A percentile compares a stretch with the other conserved stretches of the same genome.
Evolutionary conservation across 2,329 filamentous ascomycete genomes (phyloP).

Genomic region (Cladosporium sphaerospermum): DNA sequence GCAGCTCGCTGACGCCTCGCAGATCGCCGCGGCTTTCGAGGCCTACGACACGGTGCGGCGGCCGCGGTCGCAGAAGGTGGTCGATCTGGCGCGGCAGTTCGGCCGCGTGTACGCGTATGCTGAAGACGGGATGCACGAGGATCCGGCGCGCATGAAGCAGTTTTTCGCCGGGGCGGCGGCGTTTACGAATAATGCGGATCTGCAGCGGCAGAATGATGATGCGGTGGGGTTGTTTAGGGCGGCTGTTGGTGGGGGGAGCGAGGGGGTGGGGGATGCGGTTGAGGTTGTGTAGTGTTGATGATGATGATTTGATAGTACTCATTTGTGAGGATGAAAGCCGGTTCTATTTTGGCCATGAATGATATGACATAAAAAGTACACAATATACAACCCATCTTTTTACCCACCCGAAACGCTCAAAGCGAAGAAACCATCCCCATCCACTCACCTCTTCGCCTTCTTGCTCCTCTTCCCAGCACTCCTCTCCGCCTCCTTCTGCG

Average conservation of each 20-base stretch:
- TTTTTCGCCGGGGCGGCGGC: slow-evolving; percentile 26
- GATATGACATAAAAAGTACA: too few species aligned
- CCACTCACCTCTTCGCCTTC: slow-evolving; percentile 21
- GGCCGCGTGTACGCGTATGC: slow-evolving; percentile 27
- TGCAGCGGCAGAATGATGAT: slow-evolving; percentile 26
- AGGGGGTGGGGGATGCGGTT: background rate
- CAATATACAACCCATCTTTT: too few species aligned
- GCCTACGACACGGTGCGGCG: slow-evolving; percentile 26
- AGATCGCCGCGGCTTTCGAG: slow-evolving; percentile 21
- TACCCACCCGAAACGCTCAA: too few species aligned
- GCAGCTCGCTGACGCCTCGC: slow-evolving; percentile 11
- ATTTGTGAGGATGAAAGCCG: too few species aligned
- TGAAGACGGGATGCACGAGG: slow-evolving; percentile 23
- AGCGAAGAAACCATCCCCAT: background rate
- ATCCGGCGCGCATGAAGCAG: slow-evolving; percentile 26
- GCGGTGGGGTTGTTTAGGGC: slow-evolving; percentile 21
- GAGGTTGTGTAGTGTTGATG: slow-evolving; percentile 1
- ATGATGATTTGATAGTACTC: too few species aligned
- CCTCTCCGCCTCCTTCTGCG: slow-evolving; percentile 30
- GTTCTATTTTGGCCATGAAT: too few species aligned
- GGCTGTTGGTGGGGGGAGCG: background rate
- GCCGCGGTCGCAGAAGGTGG: slow-evolving; percentile 25
- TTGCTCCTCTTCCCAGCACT: slow-evolving; percentile 23
- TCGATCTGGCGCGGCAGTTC: slow-evolving; percentile 27
- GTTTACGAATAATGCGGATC: slow-evolving; percentile 29